Percentiles rank a stretch among this genome's conserved stretches.
Evolutionary conservation across 768 basidiomycete genomes (phyloP).

Genomic region (Strobilomyces dryophilus): DNA sequence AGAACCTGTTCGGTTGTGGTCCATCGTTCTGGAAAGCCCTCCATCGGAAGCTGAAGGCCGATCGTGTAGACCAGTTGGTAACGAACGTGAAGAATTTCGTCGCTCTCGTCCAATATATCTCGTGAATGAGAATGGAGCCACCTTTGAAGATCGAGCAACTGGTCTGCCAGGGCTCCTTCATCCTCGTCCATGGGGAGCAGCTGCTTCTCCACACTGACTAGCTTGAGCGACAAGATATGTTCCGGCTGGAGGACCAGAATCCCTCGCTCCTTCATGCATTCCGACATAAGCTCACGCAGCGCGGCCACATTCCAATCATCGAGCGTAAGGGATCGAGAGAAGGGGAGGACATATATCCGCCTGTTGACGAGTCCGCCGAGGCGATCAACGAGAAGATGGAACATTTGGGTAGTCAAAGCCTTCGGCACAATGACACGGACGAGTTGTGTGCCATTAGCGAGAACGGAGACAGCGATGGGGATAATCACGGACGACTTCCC

Average conservation of each 20-base stretch:
- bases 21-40: conserved; percentile 31
- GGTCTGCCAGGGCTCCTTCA: background rate
- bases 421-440: conserved; percentile 27
- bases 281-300: conserved; percentile 32
- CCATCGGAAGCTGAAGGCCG: conserved; percentile 24
- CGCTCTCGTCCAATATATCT: too few relatives aligned
- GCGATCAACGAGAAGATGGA: conserved; percentile 42
- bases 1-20: conserved; percentile 32
- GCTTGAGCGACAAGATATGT: conserved; percentile 47
- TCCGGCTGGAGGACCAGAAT: conserved; percentile 49
- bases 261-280: conserved; percentile 38
- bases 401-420: conserved; percentile 43
- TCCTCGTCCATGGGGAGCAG: conserved; percentile 3
- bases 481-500: conserved; percentile 33
- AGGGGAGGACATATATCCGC: conserved; percentile 46
- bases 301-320: conserved; percentile 8
- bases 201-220: conserved; percentile 41
- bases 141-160: conserved; percentile 25
- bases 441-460: conserved; percentile 42
- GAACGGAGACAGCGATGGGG: conserved; percentile 34
- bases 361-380: conserved; percentile 44
- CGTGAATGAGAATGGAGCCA: conserved; percentile 21
- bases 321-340: conserved; percentile 38
- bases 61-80: conserved; percentile 37
- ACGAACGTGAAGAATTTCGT: too few relatives aligned